Percentiles rank a stretch among this genome's conserved stretches.
These are phyloP conservation scores for Beauveria varroae DNA, from an alignment of 2,329 filamentous ascomycete genomes.

Conservation along the genomic window DNA sequence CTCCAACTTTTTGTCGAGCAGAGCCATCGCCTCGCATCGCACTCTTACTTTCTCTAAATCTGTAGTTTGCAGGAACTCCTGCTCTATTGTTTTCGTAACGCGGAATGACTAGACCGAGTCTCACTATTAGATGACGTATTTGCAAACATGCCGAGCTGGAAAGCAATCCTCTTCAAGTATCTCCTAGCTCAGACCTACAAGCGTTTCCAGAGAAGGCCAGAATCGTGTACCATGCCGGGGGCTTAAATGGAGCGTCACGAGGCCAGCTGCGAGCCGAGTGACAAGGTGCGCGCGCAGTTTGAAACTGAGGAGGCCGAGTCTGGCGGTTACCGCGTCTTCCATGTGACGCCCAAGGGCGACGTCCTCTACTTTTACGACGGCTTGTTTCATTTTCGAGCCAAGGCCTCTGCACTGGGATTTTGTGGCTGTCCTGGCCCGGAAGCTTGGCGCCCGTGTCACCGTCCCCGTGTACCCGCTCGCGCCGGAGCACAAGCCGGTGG, in stretches of 20 bases:
- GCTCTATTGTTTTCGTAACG: background rate
- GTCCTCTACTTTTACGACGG: conserved; percentile 3
- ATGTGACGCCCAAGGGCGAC: conserved; percentile 20
- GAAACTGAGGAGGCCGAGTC: conserved; percentile 18
- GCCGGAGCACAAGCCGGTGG: conserved; percentile 23
- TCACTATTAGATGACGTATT: too few species aligned
- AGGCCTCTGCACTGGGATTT: conserved; percentile 21
- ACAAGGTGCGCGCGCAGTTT: conserved; percentile 11
- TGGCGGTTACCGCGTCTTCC: conserved; percentile 19
- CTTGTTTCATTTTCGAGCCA: background rate
- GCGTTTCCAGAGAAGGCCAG: background rate
- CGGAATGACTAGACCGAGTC: too few species aligned
- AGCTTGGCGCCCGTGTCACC: conserved; percentile 23
- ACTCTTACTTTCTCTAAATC: too few species aligned
- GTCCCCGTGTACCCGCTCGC: conserved; percentile 27
- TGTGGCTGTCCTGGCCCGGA: conserved; percentile 20
- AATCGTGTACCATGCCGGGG: background rate
- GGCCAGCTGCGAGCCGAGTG: background rate
- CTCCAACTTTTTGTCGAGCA: too few species aligned
- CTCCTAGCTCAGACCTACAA: background rate
- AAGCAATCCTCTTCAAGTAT: background rate
- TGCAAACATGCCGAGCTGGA: background rate
- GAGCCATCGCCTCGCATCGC: too few species aligned
- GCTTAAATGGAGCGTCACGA: background rate
- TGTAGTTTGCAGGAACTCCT: too few species aligned